phyloP scores from a whole-genome alignment of 345 rosid genomes.

The Citrus cavaleriei region DNA sequence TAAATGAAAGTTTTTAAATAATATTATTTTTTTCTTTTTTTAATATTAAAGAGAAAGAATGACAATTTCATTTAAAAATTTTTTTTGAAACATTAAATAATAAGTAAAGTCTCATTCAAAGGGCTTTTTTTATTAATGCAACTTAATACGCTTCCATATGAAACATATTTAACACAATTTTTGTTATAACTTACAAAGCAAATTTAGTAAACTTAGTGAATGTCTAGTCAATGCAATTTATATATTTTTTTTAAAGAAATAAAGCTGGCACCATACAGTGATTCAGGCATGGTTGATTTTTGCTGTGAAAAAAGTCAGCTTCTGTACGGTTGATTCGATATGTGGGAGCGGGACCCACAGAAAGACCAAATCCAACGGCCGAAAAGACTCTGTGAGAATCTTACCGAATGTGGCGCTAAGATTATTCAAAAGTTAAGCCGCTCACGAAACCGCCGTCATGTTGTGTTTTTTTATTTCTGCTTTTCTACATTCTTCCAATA shows the following conservation, averaged over 20 bases:
- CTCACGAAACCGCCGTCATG: conserved; percentile 7
- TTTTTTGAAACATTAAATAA: too few species aligned
- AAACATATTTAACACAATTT: neutral
- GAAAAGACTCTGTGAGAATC: neutral
- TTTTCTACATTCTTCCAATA: neutral
- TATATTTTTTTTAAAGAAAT: too few species aligned
- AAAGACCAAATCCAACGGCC: neutral
- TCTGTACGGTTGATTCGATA: neutral
- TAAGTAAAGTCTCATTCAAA: too few species aligned
- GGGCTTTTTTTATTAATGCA: too few species aligned
- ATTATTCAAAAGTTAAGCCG: conserved; percentile 13
- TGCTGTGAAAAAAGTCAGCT: neutral
- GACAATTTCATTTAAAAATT: rapidly evolving
- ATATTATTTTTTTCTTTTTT: too few species aligned
- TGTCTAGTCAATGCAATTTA: neutral
- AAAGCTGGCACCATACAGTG: neutral
- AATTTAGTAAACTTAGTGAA: too few species aligned
- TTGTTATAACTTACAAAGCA: neutral
- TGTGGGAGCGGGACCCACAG: neutral
- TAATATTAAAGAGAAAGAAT: too few species aligned
- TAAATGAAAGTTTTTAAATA: too few species aligned
- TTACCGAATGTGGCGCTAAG: conserved; percentile 10
- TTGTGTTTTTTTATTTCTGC: neutral
- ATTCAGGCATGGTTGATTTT: neutral
- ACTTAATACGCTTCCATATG: rapidly evolving